Conservation (phyloP, 2,329 filamentous ascomycete species). For the Erysiphe neolycopersici region DNA sequence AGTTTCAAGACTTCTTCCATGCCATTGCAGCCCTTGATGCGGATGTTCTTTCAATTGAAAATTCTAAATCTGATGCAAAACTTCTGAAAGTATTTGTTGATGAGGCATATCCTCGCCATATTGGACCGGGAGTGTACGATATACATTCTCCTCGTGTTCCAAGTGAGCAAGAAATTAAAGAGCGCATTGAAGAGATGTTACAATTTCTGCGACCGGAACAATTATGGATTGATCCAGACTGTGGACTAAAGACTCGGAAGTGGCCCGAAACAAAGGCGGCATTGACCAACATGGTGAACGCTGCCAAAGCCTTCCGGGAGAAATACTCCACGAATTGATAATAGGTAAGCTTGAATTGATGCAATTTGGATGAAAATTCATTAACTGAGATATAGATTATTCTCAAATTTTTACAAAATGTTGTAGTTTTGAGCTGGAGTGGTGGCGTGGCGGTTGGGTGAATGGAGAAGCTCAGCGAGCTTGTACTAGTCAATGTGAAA, state of each 20-base stretch:
- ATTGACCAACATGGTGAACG: constrained; percentile 88
- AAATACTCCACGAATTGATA: constrained; percentile 33
- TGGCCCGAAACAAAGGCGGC: constrained; percentile 98
- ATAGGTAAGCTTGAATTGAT: not conserved
- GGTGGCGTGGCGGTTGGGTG: too few species aligned
- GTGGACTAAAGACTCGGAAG: constrained; percentile 95
- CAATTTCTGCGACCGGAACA: constrained; percentile 91
- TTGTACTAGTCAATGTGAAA: too few species aligned
- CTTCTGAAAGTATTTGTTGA: constrained; percentile 96
- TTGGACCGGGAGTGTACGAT: constrained; percentile 97
- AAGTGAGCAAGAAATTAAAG: constrained; percentile 93
- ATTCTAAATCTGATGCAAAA: constrained; percentile 99
- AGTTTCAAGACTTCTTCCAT: constrained; percentile 99
- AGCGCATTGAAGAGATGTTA: constrained; percentile 94
- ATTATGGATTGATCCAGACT: constrained; percentile 99
- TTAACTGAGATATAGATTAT: too few species aligned
- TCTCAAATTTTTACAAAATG: too few species aligned
- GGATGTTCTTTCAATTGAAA: constrained; percentile 97
- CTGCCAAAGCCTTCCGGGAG: constrained; percentile 85
- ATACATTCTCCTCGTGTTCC: constrained; percentile 98
- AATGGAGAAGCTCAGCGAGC: too few species aligned
- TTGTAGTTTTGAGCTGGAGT: too few species aligned
- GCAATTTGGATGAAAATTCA: too few species aligned
- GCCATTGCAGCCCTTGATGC: constrained; percentile 94
- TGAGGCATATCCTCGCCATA: constrained; percentile 90